Evolutionary conservation across 306 rosid genomes (phyloP), one percentile per base, ranked within the genome.

Genomic region (Prunus fruticosa): DNA sequence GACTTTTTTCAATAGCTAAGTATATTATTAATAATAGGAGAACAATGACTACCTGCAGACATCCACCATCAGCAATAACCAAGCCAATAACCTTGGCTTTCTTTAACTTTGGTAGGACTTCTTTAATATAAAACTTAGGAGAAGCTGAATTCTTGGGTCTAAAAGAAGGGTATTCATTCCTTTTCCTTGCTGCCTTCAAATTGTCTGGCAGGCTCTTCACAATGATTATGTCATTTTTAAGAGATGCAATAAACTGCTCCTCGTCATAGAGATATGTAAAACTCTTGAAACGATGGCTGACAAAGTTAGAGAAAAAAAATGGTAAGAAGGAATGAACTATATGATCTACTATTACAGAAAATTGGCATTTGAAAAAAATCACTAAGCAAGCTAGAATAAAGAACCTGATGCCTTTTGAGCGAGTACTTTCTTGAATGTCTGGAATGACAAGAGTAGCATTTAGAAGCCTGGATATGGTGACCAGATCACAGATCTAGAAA

Each of bases 401-500:
- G 54, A 74, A 92, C 99, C 99, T 91, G 76, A 92, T 82, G 82
- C 98, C 98, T 82, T 88, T 95, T 64, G 96, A 76, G 23, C 79
- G 92, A 83, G 68, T 81, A 85, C 82, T 91, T 80, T 89, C 91
- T 87, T 95, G 99, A 86, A 95, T 87, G 91, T 92, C 98, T 57
- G 99, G 99, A 83, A 92, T 84, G 84, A 95, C 92, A 81, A 95
- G 99, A 81, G 99, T 95, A 66, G 99, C 98, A 87, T 95, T 95
- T 82, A 95, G 89, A 84, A 95, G 97, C 92, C 97, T 89, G 78
- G 99, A 86, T 75, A 95, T 80, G 73, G 91, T 86, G 64, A 95
- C 98, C 86, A 95, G 88, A 89, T 95, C 99, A 86, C 92, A 83
- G 71, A 95, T 91, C 98, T 95, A 87, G 58, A 87, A 85, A 83